Percentiles rank a stretch among this genome's conserved stretches.
Evolutionary conservation across 1,139 yeast species (phyloP).

Genomic region (Pneumocystis oryctolagi): DNA sequence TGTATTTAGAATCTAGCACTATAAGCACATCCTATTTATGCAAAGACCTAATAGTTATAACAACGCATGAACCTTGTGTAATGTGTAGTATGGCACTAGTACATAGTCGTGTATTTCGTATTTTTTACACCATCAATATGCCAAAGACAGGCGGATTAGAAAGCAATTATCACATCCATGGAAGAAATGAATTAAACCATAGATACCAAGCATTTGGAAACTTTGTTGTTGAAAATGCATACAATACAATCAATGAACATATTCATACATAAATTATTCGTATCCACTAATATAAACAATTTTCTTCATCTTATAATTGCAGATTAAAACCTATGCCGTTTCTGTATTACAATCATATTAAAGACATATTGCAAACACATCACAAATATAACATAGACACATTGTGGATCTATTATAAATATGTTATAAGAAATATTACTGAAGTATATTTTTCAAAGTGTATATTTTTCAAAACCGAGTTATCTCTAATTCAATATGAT

Average conservation of each 20-base stretch:
- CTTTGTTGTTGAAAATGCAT: background rate
- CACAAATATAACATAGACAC: background rate
- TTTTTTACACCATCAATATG: constrained; percentile 43
- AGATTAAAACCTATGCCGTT: background rate
- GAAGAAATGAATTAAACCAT: constrained; percentile 60
- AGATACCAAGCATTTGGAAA: background rate
- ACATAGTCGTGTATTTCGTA: constrained; percentile 66
- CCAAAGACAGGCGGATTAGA: constrained; percentile 40
- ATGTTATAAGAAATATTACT: too few relatives aligned
- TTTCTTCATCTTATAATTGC: background rate
- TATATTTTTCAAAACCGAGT: too few relatives aligned
- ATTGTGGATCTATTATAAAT: background rate
- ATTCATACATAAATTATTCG: background rate
- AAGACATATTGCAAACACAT: background rate
- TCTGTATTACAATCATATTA: too few relatives aligned
- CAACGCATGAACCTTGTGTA: constrained; percentile 90
- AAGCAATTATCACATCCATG: constrained; percentile 55
- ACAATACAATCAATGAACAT: background rate
- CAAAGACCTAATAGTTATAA: constrained; percentile 58
- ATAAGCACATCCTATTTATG: constrained; percentile 42
- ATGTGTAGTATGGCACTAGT: constrained; percentile 96
- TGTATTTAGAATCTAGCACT: constrained; percentile 15
- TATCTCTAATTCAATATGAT: background rate
- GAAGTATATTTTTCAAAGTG: too few relatives aligned
- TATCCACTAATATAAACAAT: background rate